phyloP scores from a whole-genome alignment of 495 filamentous ascomycete genomes.

The Trichocladium antarcticum region DNA sequence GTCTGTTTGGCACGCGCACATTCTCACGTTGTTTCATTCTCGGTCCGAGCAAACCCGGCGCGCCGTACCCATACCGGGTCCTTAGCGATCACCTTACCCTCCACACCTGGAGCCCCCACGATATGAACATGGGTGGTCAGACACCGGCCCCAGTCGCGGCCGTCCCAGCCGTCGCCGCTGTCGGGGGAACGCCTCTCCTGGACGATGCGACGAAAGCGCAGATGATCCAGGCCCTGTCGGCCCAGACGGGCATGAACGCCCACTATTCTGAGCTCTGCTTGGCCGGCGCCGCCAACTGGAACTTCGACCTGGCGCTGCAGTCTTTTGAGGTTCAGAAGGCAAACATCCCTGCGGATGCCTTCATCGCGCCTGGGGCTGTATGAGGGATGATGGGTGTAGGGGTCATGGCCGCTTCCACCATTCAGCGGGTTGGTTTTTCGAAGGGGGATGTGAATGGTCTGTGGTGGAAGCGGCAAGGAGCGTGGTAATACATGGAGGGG shows the following conservation, averaged over 20 bases:
- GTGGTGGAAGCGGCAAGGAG: no score
- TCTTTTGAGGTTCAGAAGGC: conserved; percentile 52
- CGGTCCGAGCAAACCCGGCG: conserved; percentile 54
- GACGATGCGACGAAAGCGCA: conserved; percentile 45
- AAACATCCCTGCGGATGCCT: conserved; percentile 31
- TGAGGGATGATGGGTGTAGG: neutral
- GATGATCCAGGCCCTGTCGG: conserved; percentile 53
- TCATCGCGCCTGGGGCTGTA: conserved; percentile 9
- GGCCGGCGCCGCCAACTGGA: conserved; percentile 52
- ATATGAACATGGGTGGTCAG: neutral
- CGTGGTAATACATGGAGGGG: no score
- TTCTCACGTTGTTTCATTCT: conserved; percentile 82
- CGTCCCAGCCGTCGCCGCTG: neutral
- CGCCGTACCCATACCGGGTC: conserved; percentile 49
- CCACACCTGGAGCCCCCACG: conserved; percentile 35
- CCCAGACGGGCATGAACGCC: conserved; percentile 58
- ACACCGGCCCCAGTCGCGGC: neutral
- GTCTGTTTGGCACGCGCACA: conserved; percentile 50
- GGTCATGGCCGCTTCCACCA: neutral
- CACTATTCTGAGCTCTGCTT: conserved; percentile 64
- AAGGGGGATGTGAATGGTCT: no score
- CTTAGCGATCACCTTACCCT: conserved; percentile 69
- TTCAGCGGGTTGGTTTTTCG: neutral
- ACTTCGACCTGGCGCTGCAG: conserved; percentile 54
- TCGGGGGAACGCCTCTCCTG: neutral